A percentile compares a stretch with the other conserved stretches of the same genome.
Conservation (phyloP, 352 stramenopile species). For the Sclerospora graminicola region DNA sequence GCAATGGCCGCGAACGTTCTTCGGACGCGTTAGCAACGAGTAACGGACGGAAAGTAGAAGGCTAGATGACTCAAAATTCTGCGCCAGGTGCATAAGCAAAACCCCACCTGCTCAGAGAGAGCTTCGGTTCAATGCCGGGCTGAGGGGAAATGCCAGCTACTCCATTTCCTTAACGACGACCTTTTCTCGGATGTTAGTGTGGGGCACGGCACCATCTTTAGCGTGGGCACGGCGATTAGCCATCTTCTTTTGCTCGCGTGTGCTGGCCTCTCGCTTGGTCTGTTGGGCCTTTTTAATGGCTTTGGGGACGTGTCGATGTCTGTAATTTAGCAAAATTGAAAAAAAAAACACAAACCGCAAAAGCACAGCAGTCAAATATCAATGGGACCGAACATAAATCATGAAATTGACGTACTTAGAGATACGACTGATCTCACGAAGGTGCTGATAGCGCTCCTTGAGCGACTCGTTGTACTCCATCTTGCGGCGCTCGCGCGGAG, state of each 20-base stretch:
- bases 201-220: slow-evolving; percentile 60
- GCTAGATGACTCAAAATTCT: background rate
- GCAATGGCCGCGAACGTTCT: slow-evolving; percentile 16
- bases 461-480: slow-evolving; percentile 96
- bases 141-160: no score
- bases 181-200: slow-evolving; percentile 64
- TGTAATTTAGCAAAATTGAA: slow-evolving; percentile 24
- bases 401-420: slow-evolving; percentile 52
- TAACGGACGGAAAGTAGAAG: slow-evolving; percentile 11
- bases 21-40: slow-evolving; percentile 10
- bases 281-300: slow-evolving; percentile 95
- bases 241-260: slow-evolving; percentile 82
- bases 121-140: no score
- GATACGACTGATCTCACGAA: slow-evolving; percentile 93
- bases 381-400: background rate
- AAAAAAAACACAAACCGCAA: slow-evolving; percentile 8
- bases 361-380: background rate
- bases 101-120: no score
- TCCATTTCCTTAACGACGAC: slow-evolving; percentile 72
- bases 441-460: slow-evolving; percentile 91
- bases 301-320: slow-evolving; percentile 93
- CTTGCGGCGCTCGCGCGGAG: slow-evolving; percentile 80
- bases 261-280: slow-evolving; percentile 69
- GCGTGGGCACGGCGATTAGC: slow-evolving; percentile 76
- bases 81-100: no score